Percentiles rank a stretch among this genome's conserved stretches.
Conservation (phyloP, 2,329 filamentous ascomycete species). For the Fusarium brachygibbosum region DNA sequence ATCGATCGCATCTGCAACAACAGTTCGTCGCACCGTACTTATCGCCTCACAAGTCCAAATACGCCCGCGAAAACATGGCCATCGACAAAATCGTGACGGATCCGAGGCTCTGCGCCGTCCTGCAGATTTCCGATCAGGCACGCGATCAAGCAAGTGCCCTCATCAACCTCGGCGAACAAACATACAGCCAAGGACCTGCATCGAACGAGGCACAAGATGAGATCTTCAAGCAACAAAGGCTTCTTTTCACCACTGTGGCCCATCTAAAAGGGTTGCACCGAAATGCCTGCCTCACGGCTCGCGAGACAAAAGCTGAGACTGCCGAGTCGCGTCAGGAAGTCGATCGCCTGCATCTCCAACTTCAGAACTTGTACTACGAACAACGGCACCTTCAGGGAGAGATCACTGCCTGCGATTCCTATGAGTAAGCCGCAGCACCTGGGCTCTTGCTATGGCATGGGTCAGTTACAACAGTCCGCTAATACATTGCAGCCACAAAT, state of each 20-base stretch:
- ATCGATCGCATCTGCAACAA: slow-evolving; percentile 2
- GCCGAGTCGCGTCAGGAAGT: slow-evolving; percentile 91
- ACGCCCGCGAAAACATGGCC: slow-evolving; percentile 50
- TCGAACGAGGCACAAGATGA: slow-evolving; percentile 66
- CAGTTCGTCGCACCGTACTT: not conserved
- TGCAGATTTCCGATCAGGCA: slow-evolving; percentile 79
- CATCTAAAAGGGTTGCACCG: slow-evolving; percentile 87
- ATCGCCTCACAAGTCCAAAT: not conserved
- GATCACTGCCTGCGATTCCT: slow-evolving; percentile 90
- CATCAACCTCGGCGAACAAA: slow-evolving; percentile 66
- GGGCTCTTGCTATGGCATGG: not conserved
- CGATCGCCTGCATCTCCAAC: slow-evolving; percentile 88
- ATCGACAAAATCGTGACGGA: slow-evolving; percentile 59
- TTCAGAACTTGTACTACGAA: slow-evolving; percentile 98
- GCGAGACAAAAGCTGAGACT: slow-evolving; percentile 88
- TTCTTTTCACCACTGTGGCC: slow-evolving; percentile 81
- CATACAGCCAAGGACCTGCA: slow-evolving; percentile 57
- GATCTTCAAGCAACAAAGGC: slow-evolving; percentile 82
- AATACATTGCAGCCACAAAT: slow-evolving; percentile 77
- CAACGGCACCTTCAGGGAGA: slow-evolving; percentile 91
- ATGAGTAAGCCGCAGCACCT: slow-evolving; percentile 74
- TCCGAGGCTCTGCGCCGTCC: slow-evolving; percentile 72
- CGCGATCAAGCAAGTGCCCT: slow-evolving; percentile 78
- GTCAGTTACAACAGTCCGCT: not conserved
- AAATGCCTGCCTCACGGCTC: slow-evolving; percentile 81